phyloP scores from a whole-genome alignment of 2,329 filamentous ascomycete genomes.

The Penicillium paneum region DNA sequence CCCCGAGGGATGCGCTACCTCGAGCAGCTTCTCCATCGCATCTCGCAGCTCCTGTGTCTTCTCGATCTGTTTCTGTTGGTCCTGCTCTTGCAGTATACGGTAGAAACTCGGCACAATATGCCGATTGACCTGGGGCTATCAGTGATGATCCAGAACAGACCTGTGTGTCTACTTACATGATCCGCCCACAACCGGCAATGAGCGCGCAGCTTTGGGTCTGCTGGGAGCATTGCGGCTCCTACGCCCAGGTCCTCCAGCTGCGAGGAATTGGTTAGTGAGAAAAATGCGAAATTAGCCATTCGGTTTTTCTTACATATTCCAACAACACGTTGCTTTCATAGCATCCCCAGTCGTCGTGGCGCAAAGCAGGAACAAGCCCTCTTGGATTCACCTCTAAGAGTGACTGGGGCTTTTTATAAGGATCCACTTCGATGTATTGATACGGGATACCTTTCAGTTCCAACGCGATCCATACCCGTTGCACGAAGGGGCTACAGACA shows the following conservation, averaged over 20 bases:
- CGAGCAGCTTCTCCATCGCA: conserved; percentile 62
- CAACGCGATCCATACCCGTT: conserved; percentile 84
- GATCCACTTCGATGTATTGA: conserved; percentile 82
- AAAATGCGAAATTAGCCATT: background rate
- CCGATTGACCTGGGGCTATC: conserved; percentile 62
- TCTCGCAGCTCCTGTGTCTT: conserved; percentile 61
- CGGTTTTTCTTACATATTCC: conserved; percentile 66
- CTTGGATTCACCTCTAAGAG: conserved; percentile 73
- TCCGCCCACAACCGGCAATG: conserved; percentile 77
- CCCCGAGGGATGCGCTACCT: conserved; percentile 57
- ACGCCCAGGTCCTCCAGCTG: conserved; percentile 70
- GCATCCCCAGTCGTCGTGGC: conserved; percentile 76
- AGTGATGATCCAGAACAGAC: conserved; percentile 6
- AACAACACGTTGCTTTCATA: conserved; percentile 78
- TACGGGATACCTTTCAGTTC: conserved; percentile 75
- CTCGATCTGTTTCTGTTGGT: conserved; percentile 56
- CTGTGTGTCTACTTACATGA: conserved; percentile 54
- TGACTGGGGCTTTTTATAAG: conserved; percentile 68
- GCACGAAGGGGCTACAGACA: conserved; percentile 70
- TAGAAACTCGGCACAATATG: conserved; percentile 76
- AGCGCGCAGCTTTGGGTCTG: conserved; percentile 64
- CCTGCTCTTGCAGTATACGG: conserved; percentile 64
- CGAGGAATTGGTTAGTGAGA: conserved; percentile 10
- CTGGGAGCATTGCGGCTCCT: conserved; percentile 58
- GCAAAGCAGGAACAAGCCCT: conserved; percentile 71